A percentile compares a stretch with the other conserved stretches of the same genome.
Evolutionary conservation across 116 monocot genomes (phyloP).

Genomic region (Dioscorea cayenensis): DNA sequence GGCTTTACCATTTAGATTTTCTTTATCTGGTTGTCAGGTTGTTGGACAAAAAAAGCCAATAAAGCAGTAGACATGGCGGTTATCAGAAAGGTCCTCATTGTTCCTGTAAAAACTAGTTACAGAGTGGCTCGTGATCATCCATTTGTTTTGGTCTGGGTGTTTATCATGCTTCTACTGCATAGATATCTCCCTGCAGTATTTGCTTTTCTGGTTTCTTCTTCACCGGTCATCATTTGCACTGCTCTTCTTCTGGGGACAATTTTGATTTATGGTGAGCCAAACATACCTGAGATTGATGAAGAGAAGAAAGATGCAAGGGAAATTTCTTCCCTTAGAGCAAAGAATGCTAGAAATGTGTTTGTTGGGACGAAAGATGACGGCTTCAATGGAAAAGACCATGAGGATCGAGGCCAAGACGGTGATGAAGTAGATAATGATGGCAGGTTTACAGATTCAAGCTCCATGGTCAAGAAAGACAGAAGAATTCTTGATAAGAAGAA

Average conservation of each 20-base stretch:
- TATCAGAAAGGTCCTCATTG: conserved; percentile 6
- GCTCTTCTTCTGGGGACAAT: conserved; percentile 57
- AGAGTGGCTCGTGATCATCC: conserved; percentile 37
- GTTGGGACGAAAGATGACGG: conserved; percentile 24
- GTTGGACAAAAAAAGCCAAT: not conserved
- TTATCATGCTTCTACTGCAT: conserved; percentile 36
- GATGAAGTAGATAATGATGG: conserved; percentile 10
- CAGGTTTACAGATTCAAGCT: conserved; percentile 6
- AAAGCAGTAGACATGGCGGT: conserved; percentile 1
- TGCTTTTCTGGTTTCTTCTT: conserved; percentile 39
- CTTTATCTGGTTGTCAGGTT: not conserved
- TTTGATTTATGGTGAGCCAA: conserved; percentile 52
- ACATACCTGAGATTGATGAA: conserved; percentile 34
- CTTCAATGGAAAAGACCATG: conserved; percentile 9
- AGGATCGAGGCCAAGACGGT: conserved; percentile 9
- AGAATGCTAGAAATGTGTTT: conserved; percentile 6
- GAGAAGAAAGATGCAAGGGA: conserved; percentile 15
- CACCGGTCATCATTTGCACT: conserved; percentile 71
- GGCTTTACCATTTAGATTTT: not conserved
- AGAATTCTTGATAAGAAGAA: conserved; percentile 1
- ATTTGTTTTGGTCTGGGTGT: conserved; percentile 15
- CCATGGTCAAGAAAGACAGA: conserved; percentile 12
- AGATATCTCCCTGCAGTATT: conserved; percentile 40
- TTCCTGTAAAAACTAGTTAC: conserved; percentile 20
- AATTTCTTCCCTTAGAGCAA: conserved; percentile 32